Evolutionary conservation across 176 grass and related monocot species (phyloP), one percentile per base, ranked within the genome.

Genomic region (Triticum urartu): DNA sequence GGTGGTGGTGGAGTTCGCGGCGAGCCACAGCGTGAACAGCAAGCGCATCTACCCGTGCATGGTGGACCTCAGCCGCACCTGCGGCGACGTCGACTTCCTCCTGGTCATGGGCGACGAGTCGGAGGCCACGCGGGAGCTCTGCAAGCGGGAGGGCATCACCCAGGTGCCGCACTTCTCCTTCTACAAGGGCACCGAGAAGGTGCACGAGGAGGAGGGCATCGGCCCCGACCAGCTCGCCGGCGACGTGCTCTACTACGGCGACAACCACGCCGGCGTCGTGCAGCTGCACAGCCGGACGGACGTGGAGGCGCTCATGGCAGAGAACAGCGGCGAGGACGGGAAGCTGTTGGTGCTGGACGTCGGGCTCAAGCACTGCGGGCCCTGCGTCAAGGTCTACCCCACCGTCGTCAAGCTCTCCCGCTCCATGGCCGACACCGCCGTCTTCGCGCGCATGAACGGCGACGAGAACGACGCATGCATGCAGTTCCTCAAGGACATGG

Each of bases 401-500:
- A 96, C 97, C 42, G 94, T 98, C 6, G 24, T 98, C 5, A 98
- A 96, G 88, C 87, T 98, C 52, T 96, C 92, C 3, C 64, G 75
- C 5, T 85, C 90, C 56, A 98, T 95, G 94, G 94, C 85, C 5
- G 97, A 91, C 38, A 88, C 81, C 12, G 88, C 88, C 11, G 92
- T 95, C 9, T 98, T 98, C 86, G 97, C 97, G 5, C 88, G 94
- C 54, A 96, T 98, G 97, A 98, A 96, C 85, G 94, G 97, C 20
- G 94, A 98, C 63, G 94, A 98, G 92, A 98, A 98, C 88, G 94
- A 98, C 20, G 92, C 94, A 43, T 98, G 94, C 88, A 92, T 95
- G 90, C 67, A 92, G 64, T 95, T 95, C 83, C 92, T 95, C 58
- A 91, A 32, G 84, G 94, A 92, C 80, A 99, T 96, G 97, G 68